Base-by-base conservation (phyloP, 2,329 filamentous ascomycete species). In the Berkeleyomyces rouxiae region DNA sequence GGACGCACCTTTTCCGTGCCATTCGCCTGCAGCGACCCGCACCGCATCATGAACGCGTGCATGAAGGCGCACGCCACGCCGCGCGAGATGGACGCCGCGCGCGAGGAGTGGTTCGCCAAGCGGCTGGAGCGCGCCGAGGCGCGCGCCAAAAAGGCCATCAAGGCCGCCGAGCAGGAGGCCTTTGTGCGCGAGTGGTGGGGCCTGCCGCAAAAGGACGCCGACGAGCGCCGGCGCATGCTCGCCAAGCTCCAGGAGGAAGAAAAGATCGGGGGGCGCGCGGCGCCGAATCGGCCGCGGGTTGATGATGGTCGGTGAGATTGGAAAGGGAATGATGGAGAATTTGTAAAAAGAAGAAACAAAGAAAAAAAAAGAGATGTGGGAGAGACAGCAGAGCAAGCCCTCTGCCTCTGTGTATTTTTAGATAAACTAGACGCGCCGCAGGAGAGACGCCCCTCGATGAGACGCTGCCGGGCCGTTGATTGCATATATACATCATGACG, bases 91-190 rank as follows among this genome's bases (percentile, higher is more conserved):
- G 93, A 99, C 75, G 84, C 83, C 33, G 93, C 93, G 66, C 79
- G 93, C 61, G 88, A 90, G 73, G 90, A 97, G 72, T 99, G 93
- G 93, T 97, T 97, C 73, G 82, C 84, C 60, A 79, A 82, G 66
- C 81, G 88, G 60, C 78, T 88, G 68, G 82, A 90, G 75, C 79
- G 91, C 63, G 81, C 84, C 68, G 76, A 76, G 63, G 83, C 86
- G 72, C 76, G 84, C 44, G 85, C 90, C 72, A 78, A 79, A 66
- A 84, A 85, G 69, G 78, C 80, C 62, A 75, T 75, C 65, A 76
- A 64, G 68, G 80, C 80, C 67, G 74, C 77, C 61, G 82, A 84
- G 68, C 83, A 86, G 74, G 82, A 85, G 72, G 78, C 78, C 55
- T 85, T 86, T 65, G 76, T 85, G 70, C 72, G 82, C 65, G 83